These are phyloP conservation scores for Leishmania lainsoni DNA, from an alignment of 208 protist species.

Conservation along the genomic window DNA sequence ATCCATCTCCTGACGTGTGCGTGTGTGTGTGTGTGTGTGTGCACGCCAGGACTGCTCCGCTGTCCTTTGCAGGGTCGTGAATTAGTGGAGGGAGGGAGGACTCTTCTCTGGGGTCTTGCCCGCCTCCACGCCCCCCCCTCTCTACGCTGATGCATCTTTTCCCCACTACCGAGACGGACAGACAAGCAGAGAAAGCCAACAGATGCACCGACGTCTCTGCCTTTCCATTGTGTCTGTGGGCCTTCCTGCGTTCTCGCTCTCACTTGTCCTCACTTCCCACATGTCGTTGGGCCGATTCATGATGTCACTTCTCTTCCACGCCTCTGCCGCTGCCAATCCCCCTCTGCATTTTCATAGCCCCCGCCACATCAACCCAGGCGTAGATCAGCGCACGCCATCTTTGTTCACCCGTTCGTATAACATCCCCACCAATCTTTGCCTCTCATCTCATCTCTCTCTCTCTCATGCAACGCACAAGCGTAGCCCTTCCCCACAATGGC, in stretches of 20 bases:
- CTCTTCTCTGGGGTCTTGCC: not conserved
- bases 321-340: not conserved
- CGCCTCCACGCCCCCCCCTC: not conserved
- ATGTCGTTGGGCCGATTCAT: not conserved
- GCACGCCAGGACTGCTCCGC: not conserved
- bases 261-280: not conserved
- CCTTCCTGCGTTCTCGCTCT: not conserved
- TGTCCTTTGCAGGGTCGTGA: not conserved
- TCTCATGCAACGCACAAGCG: not conserved
- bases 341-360: not conserved
- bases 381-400: not conserved
- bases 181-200: not conserved
- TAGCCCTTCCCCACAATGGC: not conserved
- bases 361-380: not conserved
- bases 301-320: not conserved
- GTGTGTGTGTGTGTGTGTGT: constrained; percentile 5
- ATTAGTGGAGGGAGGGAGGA: not conserved
- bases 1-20: not conserved
- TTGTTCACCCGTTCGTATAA: not conserved
- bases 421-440: not conserved
- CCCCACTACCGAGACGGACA: not conserved
- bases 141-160: not conserved
- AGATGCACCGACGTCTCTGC: not conserved
- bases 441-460: not conserved
- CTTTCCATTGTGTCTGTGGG: not conserved